phyloP scores from a whole-genome alignment of 1,139 yeast species.

The Blastobotrys buckinghamii region DNA sequence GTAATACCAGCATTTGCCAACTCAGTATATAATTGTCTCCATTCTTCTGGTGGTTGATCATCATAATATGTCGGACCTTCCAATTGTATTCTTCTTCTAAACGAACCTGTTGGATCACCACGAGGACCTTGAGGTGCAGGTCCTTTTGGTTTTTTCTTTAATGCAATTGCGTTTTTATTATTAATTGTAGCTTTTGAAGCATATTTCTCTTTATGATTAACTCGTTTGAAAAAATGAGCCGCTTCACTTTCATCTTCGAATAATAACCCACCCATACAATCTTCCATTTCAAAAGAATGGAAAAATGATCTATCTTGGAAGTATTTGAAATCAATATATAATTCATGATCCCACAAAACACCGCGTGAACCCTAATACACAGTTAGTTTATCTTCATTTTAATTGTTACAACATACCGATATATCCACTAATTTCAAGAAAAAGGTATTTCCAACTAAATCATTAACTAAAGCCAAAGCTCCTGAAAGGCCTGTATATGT shows the following conservation, averaged over 20 bases:
- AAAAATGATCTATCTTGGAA: slow-evolving; percentile 91
- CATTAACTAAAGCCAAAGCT: slow-evolving; percentile 83
- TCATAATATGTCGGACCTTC: slow-evolving; percentile 61
- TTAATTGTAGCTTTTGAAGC: slow-evolving; percentile 80
- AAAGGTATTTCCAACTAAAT: slow-evolving; percentile 88
- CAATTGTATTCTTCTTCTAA: slow-evolving; percentile 51
- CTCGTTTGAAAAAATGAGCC: slow-evolving; percentile 71
- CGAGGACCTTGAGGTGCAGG: slow-evolving; percentile 60
- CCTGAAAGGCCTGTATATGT: slow-evolving; percentile 84
- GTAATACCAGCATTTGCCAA: slow-evolving; percentile 74
- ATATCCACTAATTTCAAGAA: slow-evolving; percentile 86
- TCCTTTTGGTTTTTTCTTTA: slow-evolving; percentile 40
- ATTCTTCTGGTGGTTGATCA: slow-evolving; percentile 77
- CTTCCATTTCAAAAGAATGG: slow-evolving; percentile 91
- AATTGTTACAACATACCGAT: slow-evolving; percentile 20
- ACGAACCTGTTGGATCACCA: slow-evolving; percentile 43
- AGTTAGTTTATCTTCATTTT: background rate
- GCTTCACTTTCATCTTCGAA: slow-evolving; percentile 92
- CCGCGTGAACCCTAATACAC: slow-evolving; percentile 59
- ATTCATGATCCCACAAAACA: slow-evolving; percentile 94
- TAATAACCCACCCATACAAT: slow-evolving; percentile 79
- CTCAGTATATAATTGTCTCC: slow-evolving; percentile 71
- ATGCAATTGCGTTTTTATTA: slow-evolving; percentile 82
- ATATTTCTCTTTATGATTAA: slow-evolving; percentile 68
- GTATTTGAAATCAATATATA: slow-evolving; percentile 81